Conservation (phyloP, 257 asterid genomes). For the Nicotiana sylvestris region DNA sequence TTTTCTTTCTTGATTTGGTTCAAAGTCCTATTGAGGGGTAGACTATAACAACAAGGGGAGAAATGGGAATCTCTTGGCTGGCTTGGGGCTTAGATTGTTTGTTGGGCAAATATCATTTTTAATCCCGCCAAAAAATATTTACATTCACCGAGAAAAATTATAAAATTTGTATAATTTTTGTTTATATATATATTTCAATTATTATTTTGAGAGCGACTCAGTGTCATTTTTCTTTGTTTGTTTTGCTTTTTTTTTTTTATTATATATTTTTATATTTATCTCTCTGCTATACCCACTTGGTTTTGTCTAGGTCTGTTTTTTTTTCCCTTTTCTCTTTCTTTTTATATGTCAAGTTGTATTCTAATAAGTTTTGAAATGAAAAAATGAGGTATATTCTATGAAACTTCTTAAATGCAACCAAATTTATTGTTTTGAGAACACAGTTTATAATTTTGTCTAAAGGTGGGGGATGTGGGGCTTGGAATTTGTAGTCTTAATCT, state of each 20-base stretch:
- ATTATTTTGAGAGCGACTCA: no score
- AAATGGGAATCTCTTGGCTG: constrained; percentile 16
- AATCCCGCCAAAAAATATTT: no score
- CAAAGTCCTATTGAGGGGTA: background rate
- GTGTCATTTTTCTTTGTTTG: background rate
- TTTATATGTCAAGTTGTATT: background rate
- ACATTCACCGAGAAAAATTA: no score
- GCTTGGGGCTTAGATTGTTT: background rate
- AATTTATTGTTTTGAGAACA: background rate
- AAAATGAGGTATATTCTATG: background rate
- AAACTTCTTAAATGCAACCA: background rate
- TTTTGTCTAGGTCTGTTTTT: background rate
- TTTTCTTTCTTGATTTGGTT: background rate
- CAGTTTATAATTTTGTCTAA: background rate
- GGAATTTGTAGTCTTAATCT: background rate
- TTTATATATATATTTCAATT: no score
- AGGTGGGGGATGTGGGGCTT: background rate
- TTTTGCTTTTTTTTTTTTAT: background rate
- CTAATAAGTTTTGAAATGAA: background rate
- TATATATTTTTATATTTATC: background rate
- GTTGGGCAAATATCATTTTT: no score
- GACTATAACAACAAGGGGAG: background rate
- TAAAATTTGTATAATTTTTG: no score
- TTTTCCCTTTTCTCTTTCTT: background rate
- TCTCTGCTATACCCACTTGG: background rate